These are phyloP conservation scores for Kregervanrija pseudodelftensis DNA, from an alignment of 805 yeast species.

Conservation along the genomic window DNA sequence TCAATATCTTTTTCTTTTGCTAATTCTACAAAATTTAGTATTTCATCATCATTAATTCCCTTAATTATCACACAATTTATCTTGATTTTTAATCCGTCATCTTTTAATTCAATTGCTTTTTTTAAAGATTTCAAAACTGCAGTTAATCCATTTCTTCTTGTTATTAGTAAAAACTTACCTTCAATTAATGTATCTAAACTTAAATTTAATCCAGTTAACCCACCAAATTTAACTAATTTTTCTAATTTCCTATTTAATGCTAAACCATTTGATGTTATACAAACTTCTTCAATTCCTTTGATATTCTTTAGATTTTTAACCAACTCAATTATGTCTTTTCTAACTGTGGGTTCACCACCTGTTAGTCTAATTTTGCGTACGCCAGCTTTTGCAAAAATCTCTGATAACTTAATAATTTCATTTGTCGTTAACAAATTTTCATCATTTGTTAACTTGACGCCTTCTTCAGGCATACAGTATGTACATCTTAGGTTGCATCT, in stretches of 20 bases:
- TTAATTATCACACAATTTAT: slow-evolving; percentile 45
- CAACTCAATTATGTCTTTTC: slow-evolving; percentile 41
- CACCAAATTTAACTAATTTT: slow-evolving; percentile 28
- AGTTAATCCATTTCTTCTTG: slow-evolving; percentile 42
- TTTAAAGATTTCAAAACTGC: slow-evolving; percentile 39
- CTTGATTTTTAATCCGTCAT: slow-evolving; percentile 38
- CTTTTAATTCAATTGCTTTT: slow-evolving; percentile 32
- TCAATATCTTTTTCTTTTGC: slow-evolving; percentile 35
- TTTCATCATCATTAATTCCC: slow-evolving; percentile 44
- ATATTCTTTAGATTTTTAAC: slow-evolving; percentile 32
- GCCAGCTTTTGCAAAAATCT: slow-evolving; percentile 39
- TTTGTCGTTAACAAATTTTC: slow-evolving; percentile 33
- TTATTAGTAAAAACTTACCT: slow-evolving; percentile 42
- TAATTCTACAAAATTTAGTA: slow-evolving; percentile 38
- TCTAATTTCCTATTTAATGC: slow-evolving; percentile 43
- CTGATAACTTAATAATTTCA: slow-evolving; percentile 38
- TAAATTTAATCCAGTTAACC: slow-evolving; percentile 41
- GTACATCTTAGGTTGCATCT: slow-evolving; percentile 40
- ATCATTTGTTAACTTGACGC: slow-evolving; percentile 40
- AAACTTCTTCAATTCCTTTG: slow-evolving; percentile 39
- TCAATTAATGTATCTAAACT: slow-evolving; percentile 44
- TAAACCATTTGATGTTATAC: slow-evolving; percentile 47
- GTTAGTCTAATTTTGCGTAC: slow-evolving; percentile 46
- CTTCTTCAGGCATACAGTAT: slow-evolving; percentile 54
- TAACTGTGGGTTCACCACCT: slow-evolving; percentile 52